Base-by-base conservation (phyloP, 169 alveolate species). In the Babesia bigemina region DNA sequence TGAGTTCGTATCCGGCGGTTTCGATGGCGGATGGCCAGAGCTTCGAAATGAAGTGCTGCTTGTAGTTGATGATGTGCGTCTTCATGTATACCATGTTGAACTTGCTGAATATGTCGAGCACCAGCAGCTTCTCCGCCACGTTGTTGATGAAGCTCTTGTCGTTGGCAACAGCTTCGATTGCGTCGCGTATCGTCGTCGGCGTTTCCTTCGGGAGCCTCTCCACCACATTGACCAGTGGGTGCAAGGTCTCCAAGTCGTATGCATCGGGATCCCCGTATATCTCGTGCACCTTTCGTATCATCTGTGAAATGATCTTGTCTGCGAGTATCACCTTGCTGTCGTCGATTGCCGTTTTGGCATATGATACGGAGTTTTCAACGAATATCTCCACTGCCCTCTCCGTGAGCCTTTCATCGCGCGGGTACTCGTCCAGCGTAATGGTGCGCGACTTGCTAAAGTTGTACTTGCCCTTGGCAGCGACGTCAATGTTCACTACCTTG, bases 301-400 rank as follows among this genome's bases (percentile, higher is more conserved):
- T 60, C 55, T 60, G 48, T 2, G 77, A 79, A 4, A 79, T 16
- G 47, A 79, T 44, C 42, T 79, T 79, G 28, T 79, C 87, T 0
- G 84, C 75, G 28, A 79, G 57, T 16, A 71, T 22, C 58, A 28
- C 63, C 47, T 60, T 52, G 55, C 60, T 79, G 13, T 79, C 74
- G 9, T 48, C 56, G 29, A 79, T 22, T 48, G 87, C 83, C 4
- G 29, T 44, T 29, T 45, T 70, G 22, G 73, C 70, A 21, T 61
- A 26, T n/a, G 44, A 33, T 16, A 63, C 47, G 28, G 77, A 65
- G 70, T 57, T 70, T 28, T 79, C 87, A 9, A 70, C 63, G 69
- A 79, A 79, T 50, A 79, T 42, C 52, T 57, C 33, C 61, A 79
- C 33, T 19, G 72, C 83, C 42, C 63, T 29, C 63, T 79, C 84